A percentile compares a stretch with the other conserved stretches of the same genome.
phyloP scores from a whole-genome alignment of 495 filamentous ascomycete species.

The Hypoxylon lenormandii region DNA sequence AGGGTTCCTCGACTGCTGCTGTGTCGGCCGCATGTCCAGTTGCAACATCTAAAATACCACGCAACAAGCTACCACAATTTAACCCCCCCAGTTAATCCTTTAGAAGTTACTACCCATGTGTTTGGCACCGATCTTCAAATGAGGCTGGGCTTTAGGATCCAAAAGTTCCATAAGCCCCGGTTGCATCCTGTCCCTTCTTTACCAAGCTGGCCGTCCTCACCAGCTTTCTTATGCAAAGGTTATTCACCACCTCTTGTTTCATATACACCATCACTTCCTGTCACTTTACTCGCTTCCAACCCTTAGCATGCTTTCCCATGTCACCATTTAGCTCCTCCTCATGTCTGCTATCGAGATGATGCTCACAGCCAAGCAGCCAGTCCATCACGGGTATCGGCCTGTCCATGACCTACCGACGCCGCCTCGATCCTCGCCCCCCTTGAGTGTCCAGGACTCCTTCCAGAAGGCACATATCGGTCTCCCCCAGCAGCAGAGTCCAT shows the following conservation, averaged over 20 bases:
- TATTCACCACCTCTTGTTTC: conserved; percentile 59
- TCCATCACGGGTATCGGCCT: conserved; percentile 73
- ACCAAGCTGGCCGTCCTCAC: conserved; percentile 66
- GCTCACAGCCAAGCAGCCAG: conserved; percentile 77
- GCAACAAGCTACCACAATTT: conserved; percentile 46
- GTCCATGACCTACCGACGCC: conserved; percentile 77
- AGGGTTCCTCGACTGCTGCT: conserved; percentile 48
- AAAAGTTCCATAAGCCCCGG: conserved; percentile 66
- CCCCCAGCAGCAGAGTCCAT: conserved; percentile 56
- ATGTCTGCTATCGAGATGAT: conserved; percentile 59
- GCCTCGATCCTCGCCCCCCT: conserved; percentile 71
- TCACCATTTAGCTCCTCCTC: conserved; percentile 43
- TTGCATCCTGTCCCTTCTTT: conserved; percentile 55
- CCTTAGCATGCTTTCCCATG: conserved; percentile 42
- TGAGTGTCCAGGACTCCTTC: conserved; percentile 63
- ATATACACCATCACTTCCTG: conserved; percentile 38
- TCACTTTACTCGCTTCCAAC: conserved; percentile 29
- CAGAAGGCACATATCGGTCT: conserved; percentile 58
- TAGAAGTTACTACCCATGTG: conserved; percentile 51
- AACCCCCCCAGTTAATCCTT: conserved; percentile 47
- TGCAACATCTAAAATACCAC: conserved; percentile 53
- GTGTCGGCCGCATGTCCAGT: conserved; percentile 51
- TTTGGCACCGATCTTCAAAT: conserved; percentile 55
- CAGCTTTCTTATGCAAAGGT: conserved; percentile 65
- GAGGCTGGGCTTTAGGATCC: conserved; percentile 62